Evolutionary conservation across 768 basidiomycete genomes (phyloP).

Genomic region (Tephrocybe sp.): DNA sequence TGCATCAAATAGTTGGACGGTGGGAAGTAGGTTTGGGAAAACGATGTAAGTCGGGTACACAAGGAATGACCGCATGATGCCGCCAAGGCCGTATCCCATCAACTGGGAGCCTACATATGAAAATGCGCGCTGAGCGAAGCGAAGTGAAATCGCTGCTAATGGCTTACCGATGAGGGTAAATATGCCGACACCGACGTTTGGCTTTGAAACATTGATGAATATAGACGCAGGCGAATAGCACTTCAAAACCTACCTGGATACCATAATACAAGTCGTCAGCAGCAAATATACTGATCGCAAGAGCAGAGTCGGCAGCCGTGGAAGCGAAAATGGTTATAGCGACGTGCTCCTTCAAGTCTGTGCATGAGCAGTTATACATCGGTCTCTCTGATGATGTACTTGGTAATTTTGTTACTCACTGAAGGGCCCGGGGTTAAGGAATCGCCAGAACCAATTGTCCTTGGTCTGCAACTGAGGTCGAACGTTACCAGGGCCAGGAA

Average conservation of each 20-base stretch:
- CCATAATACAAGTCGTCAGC: conserved; percentile 48
- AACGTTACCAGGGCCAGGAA: conserved; percentile 31
- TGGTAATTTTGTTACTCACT: conserved; percentile 34
- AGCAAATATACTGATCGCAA: conserved; percentile 59
- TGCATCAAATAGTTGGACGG: conserved; percentile 41
- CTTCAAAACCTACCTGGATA: conserved; percentile 30
- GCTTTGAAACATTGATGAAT: conserved; percentile 16
- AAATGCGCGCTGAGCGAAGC: neutral
- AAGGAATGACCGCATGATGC: conserved; percentile 39
- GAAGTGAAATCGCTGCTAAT: neutral
- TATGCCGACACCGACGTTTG: conserved; percentile 28
- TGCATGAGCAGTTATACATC: neutral
- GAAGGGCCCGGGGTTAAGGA: conserved; percentile 62
- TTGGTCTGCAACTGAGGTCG: conserved; percentile 25
- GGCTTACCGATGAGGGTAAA: conserved; percentile 11
- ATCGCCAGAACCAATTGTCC: conserved; percentile 45
- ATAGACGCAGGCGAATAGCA: too few species aligned
- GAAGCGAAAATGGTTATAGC: conserved; percentile 61
- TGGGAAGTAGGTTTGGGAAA: conserved; percentile 39
- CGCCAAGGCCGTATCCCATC: conserved; percentile 35
- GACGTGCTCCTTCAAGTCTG: conserved; percentile 57
- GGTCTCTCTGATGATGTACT: too few species aligned
- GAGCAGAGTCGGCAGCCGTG: conserved; percentile 55
- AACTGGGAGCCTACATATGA: conserved; percentile 29
- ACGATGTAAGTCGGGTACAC: conserved; percentile 46